Base-by-base conservation (phyloP, 2,329 filamentous ascomycete species). In the Westerdykella aurantiaca region DNA sequence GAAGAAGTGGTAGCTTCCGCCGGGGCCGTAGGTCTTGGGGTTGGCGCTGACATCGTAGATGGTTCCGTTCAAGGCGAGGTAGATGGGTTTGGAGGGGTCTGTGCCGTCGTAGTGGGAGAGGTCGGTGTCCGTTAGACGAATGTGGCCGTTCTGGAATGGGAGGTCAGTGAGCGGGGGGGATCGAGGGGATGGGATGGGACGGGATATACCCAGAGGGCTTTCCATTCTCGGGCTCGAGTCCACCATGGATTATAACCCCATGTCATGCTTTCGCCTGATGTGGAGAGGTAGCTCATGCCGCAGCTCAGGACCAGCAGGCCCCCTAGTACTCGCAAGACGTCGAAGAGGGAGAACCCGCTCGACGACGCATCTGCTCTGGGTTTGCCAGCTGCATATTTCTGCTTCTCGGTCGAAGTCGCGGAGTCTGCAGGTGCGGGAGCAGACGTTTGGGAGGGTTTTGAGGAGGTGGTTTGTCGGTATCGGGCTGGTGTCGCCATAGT, bases 1-100 rank as follows among this genome's bases (percentile, higher is more conserved):
- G 67, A 98, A 95, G 70, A 85, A 83, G 59, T 83, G 77, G 74
- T 98, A 98, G 31, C 81, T 82, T 4, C 90, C 93, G 22, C 88
- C 89, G 0, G 90, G 77, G 68, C 55, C 79, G 75, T 76, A 76
- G 44, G 64, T 67, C 1, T 46, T 31, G 9, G 64, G 66, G 42
- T 82, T 82, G 23, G 76, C 70, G n/a, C 80, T 79, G 34, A 94
- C 88, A 68, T 94, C 88, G 76, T 85, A 93, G 69, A 94, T 86
- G 45, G 81, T 86, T 60, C 86, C 84, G 72, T 93, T 91, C 59
- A 98, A 82, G 50, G 89, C 88, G 44, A 98, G 79, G 72, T 95
- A 95, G 65, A 97, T 81, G 6, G 93, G 93, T 47, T 85, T 81
- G 6, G 70, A 66, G 9, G 82, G 73, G 68, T 95, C 82, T 45